These are phyloP conservation scores for Ophiorrhiza pumila DNA, from an alignment of 257 asterid species.

Conservation along the genomic window DNA sequence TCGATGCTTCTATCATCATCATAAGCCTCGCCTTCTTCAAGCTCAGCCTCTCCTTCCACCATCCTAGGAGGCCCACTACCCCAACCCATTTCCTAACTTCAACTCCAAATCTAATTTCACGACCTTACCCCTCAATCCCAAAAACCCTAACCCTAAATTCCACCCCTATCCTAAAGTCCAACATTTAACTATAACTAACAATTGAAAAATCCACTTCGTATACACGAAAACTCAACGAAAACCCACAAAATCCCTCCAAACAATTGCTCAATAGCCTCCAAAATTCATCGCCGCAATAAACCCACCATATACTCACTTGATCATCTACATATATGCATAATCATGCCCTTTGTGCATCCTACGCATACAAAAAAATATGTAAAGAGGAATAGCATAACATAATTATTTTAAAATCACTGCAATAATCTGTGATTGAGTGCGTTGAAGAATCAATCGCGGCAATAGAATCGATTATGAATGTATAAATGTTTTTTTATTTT, in stretches of 20 bases:
- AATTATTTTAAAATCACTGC: not conserved
- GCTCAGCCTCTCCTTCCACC: slow-evolving; percentile 53
- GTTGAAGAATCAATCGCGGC: slow-evolving; percentile 31
- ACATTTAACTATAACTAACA: slow-evolving; percentile 38
- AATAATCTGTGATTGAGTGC: not conserved
- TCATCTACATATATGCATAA: slow-evolving; percentile 37
- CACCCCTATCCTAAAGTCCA: slow-evolving; percentile 72
- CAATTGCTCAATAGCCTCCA: slow-evolving; percentile 30
- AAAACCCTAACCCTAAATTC: slow-evolving; percentile 52
- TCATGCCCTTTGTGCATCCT: slow-evolving; percentile 1
- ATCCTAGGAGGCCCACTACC: slow-evolving; percentile 35
- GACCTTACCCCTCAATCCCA: slow-evolving; percentile 13
- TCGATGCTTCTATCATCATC: slow-evolving; percentile 61
- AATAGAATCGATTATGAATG: slow-evolving; percentile 51
- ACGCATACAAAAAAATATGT: not conserved
- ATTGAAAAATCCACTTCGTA: slow-evolving; percentile 35
- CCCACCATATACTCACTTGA: slow-evolving; percentile 58
- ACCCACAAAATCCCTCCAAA: slow-evolving; percentile 42
- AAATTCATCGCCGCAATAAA: slow-evolving; percentile 32
- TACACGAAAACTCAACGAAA: slow-evolving; percentile 37
- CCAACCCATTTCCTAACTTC: slow-evolving; percentile 34
- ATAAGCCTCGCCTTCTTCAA: slow-evolving; percentile 89
- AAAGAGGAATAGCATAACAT: not conserved
- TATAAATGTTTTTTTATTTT: slow-evolving; percentile 11
- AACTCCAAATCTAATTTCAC: slow-evolving; percentile 23